phyloP scores from a whole-genome alignment of 352 stramenopile species.

The Globisporangium uncinulatum region DNA sequence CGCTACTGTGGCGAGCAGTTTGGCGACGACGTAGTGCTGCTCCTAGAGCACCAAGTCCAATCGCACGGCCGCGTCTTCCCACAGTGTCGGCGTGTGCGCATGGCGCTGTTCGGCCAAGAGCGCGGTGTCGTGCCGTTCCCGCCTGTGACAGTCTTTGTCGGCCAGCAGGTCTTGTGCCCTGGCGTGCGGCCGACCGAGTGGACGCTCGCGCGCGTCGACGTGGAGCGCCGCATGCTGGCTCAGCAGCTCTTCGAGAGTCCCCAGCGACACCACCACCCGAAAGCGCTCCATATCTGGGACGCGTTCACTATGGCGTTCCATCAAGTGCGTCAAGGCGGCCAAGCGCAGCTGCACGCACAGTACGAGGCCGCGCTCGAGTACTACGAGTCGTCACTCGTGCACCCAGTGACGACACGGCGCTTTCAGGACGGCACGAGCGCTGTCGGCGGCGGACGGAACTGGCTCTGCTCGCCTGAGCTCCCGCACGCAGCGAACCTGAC shows the following conservation, averaged over 20 bases:
- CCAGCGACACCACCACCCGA: constrained; percentile 9
- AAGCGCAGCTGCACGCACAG: constrained; percentile 37
- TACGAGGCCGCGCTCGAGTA: constrained; percentile 50
- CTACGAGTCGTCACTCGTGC: constrained; percentile 48
- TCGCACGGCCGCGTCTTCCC: constrained; percentile 38
- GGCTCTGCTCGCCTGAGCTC: constrained; percentile 23
- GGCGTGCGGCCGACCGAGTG: constrained; percentile 30
- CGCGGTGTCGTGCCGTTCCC: constrained; percentile 22
- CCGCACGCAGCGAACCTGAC: constrained; percentile 2
- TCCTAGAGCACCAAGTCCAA: constrained; percentile 57
- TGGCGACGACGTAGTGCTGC: constrained; percentile 25
- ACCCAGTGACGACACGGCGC: constrained; percentile 18
- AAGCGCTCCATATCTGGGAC: constrained; percentile 12
- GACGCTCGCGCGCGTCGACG: constrained; percentile 36
- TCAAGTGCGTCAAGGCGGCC: constrained; percentile 30
- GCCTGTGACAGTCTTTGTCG: constrained; percentile 51
- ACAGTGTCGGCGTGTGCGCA: constrained; percentile 27
- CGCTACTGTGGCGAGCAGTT: constrained; percentile 25
- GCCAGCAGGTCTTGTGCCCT: constrained; percentile 31
- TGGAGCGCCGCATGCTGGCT: constrained; percentile 28
- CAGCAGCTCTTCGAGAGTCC: constrained; percentile 13
- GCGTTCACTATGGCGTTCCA: constrained; percentile 38
- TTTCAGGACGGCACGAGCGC: constrained; percentile 26
- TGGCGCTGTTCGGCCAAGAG: constrained; percentile 32
- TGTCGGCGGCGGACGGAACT: constrained; percentile 42